Conservation (phyloP, 169 alveolate genomes). For the Plasmodium yoelii region DNA sequence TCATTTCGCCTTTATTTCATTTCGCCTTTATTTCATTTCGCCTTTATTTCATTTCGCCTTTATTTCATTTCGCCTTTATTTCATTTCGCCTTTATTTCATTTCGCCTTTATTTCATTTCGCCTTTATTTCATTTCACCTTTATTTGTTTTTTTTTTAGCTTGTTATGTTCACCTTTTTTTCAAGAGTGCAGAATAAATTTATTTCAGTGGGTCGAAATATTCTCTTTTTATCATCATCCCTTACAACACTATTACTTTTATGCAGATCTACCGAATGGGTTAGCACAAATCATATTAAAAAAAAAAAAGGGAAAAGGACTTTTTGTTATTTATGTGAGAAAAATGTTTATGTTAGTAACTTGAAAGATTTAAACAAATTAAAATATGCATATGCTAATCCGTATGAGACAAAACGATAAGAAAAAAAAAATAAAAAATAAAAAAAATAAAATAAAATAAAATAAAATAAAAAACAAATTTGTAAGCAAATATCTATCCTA, state of each 20-base stretch:
- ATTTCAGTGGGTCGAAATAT: conserved; percentile 64
- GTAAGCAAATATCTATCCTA: no score
- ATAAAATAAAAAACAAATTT: no score
- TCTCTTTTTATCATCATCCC: conserved; percentile 67
- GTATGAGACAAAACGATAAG: conserved; percentile 44
- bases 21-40: no score
- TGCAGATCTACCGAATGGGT: conserved; percentile 76
- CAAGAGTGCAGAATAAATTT: conserved; percentile 57
- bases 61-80: no score
- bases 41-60: no score
- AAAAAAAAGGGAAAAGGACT: conserved; percentile 63
- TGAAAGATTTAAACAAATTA: conserved; percentile 61
- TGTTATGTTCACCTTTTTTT: conserved; percentile 73
- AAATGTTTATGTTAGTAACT: conserved; percentile 59
- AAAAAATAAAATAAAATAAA: no score
- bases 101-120: no score
- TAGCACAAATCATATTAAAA: conserved; percentile 71
- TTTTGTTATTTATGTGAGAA: conserved; percentile 74
- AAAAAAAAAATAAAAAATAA: no score
- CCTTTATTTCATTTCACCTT: no score
- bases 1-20: no score
- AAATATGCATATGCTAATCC: conserved; percentile 75
- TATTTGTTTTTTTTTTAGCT: conserved; percentile 33
- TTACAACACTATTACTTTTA: conserved; percentile 36
- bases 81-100: no score